Conservation (phyloP, 2,329 filamentous ascomycete genomes). For the Acarospora socialis region DNA sequence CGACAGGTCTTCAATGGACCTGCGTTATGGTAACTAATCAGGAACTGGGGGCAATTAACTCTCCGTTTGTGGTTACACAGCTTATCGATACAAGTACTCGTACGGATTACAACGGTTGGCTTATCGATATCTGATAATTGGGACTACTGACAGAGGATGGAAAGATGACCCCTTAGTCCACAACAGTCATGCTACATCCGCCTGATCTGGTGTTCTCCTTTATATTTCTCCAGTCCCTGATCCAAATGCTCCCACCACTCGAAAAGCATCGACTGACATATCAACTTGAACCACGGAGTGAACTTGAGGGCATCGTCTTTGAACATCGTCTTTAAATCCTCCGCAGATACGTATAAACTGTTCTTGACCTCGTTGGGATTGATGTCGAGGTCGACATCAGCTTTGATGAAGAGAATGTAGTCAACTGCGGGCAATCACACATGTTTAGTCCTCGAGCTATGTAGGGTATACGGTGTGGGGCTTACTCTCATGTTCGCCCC, state of each 20-base stretch:
- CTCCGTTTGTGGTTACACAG: too few relatives aligned
- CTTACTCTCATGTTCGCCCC: constrained; percentile 97
- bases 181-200: too few relatives aligned
- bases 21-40: too few relatives aligned
- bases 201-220: constrained; percentile 44
- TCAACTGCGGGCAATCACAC: constrained; percentile 69
- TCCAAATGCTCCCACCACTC: constrained; percentile 92
- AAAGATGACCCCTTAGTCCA: too few relatives aligned
- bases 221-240: constrained; percentile 66
- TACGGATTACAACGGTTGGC: too few relatives aligned
- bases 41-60: too few relatives aligned
- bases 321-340: constrained; percentile 76
- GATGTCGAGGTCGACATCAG: constrained; percentile 68
- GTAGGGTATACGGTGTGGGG: constrained; percentile 15
- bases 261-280: constrained; percentile 94
- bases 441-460: too few relatives aligned
- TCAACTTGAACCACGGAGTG: constrained; percentile 98
- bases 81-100: too few relatives aligned
- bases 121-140: too few relatives aligned
- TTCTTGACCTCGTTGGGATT: constrained; percentile 85
- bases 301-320: constrained; percentile 67
- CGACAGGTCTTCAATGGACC: too few relatives aligned
- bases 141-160: too few relatives aligned
- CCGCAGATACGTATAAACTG: constrained; percentile 67
- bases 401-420: constrained; percentile 97